Percentiles rank a stretch among this genome's conserved stretches.
phyloP scores from a whole-genome alignment of 2,329 filamentous ascomycete genomes.

The Pseudogymnoascus pannorum region DNA sequence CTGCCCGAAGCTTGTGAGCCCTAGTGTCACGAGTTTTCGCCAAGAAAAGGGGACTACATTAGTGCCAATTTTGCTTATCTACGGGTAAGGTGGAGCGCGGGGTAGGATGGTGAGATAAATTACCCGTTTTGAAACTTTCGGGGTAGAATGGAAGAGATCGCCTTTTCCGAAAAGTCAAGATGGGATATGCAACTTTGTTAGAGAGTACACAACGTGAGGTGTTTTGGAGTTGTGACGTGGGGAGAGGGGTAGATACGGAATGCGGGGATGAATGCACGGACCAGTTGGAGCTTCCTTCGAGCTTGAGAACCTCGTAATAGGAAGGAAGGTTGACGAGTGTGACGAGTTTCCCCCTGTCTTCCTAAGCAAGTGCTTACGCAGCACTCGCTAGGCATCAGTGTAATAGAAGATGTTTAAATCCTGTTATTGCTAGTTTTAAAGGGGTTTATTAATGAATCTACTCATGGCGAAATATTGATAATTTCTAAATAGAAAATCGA shows the following conservation, averaged over 20 bases:
- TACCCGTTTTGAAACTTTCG: no score
- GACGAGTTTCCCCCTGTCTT: no score
- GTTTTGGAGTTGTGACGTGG: not conserved
- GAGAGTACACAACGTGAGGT: not conserved
- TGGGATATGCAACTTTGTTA: not conserved
- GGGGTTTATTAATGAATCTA: not conserved
- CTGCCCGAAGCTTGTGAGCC: not conserved
- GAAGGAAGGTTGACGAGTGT: no score
- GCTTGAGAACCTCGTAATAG: no score
- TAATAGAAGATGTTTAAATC: not conserved
- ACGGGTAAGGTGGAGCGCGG: not conserved
- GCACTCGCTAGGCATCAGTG: not conserved
- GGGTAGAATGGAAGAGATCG: not conserved
- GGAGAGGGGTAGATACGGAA: not conserved
- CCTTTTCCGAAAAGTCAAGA: not conserved
- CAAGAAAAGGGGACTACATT: slow-evolving; percentile 1
- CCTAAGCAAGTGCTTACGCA: no score
- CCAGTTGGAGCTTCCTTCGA: not conserved
- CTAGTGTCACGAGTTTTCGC: slow-evolving; percentile 4
- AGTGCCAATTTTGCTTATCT: not conserved
- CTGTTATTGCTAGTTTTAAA: not conserved
- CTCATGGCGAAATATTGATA: not conserved
- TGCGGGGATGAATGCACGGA: not conserved
- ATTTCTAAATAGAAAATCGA: not conserved
- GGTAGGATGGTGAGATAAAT: not conserved